Evolutionary conservation across 2,329 filamentous ascomycete species (phyloP).

Genomic region (Fusarium camptoceras): DNA sequence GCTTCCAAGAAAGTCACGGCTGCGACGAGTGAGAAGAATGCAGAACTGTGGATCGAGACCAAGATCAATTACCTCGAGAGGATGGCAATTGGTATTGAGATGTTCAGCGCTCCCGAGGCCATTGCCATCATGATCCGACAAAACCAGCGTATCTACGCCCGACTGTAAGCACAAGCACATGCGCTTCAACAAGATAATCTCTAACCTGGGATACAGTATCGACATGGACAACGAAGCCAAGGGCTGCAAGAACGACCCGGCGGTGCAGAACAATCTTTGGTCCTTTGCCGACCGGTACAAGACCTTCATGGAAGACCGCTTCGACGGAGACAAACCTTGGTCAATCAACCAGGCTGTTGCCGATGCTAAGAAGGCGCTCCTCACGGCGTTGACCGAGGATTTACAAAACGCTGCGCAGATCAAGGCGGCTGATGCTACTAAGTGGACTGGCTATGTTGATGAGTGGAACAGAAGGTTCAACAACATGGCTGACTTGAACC

Average conservation of each 20-base stretch:
- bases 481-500: neutral
- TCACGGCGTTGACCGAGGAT: neutral
- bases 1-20: neutral
- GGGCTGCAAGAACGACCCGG: neutral
- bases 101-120: neutral
- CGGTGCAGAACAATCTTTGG: slow-evolving; percentile 5
- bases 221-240: slow-evolving; percentile 14
- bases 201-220: neutral
- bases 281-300: slow-evolving; percentile 23
- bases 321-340: neutral
- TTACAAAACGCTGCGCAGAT: neutral
- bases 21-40: neutral
- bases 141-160: slow-evolving; percentile 2
- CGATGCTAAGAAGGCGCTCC: neutral
- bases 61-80: neutral
- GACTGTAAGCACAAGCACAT: neutral
- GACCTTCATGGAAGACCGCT: slow-evolving; percentile 3
- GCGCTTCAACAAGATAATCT: rapidly evolving
- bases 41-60: neutral
- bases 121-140: neutral
- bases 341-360: slow-evolving; percentile 13
- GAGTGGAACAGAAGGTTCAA: neutral
- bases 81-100: slow-evolving; percentile 10
- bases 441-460: too few species aligned
- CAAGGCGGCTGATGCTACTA: too few species aligned